A percentile compares a stretch with the other conserved stretches of the same genome.
phyloP scores from a whole-genome alignment of 306 rosid species.

The Sphenostylis stenocarpa region DNA sequence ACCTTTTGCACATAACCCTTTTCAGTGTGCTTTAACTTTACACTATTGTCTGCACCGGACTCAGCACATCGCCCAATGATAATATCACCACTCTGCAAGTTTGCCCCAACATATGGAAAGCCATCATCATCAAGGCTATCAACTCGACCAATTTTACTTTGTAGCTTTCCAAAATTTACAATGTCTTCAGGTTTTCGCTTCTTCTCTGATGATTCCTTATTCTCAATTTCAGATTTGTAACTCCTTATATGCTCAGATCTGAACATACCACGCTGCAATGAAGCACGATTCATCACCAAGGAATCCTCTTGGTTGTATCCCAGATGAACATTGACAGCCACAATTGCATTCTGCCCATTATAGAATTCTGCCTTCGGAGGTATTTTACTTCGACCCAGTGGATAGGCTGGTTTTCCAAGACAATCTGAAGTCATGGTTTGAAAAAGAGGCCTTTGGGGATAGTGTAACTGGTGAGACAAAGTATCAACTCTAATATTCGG shows the following conservation, averaged over 20 bases:
- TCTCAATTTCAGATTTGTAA: slow-evolving; percentile 88
- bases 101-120: slow-evolving; percentile 83
- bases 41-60: slow-evolving; percentile 84
- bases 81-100: slow-evolving; percentile 88
- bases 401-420: slow-evolving; percentile 65
- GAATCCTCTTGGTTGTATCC: slow-evolving; percentile 99
- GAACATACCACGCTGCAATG: slow-evolving; percentile 98
- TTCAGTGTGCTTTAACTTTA: slow-evolving; percentile 90
- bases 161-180: slow-evolving; percentile 80
- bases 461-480: slow-evolving; percentile 74
- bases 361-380: slow-evolving; percentile 74
- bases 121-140: slow-evolving; percentile 98
- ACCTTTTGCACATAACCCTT: slow-evolving; percentile 95
- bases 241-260: slow-evolving; percentile 88
- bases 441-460: slow-evolving; percentile 92
- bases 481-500: slow-evolving; percentile 88
- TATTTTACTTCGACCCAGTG: slow-evolving; percentile 39
- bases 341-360: slow-evolving; percentile 95
- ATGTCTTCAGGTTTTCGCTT: slow-evolving; percentile 75
- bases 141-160: slow-evolving; percentile 84
- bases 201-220: slow-evolving; percentile 72
- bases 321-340: slow-evolving; percentile 91
- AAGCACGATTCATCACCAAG: slow-evolving; percentile 91
- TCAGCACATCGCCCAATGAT: slow-evolving; percentile 87
- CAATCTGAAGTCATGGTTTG: slow-evolving; percentile 76